A percentile compares a stretch with the other conserved stretches of the same genome.
These are phyloP conservation scores for Podaxis sp. DNA, from an alignment of 768 basidiomycete species.

Conservation along the genomic window DNA sequence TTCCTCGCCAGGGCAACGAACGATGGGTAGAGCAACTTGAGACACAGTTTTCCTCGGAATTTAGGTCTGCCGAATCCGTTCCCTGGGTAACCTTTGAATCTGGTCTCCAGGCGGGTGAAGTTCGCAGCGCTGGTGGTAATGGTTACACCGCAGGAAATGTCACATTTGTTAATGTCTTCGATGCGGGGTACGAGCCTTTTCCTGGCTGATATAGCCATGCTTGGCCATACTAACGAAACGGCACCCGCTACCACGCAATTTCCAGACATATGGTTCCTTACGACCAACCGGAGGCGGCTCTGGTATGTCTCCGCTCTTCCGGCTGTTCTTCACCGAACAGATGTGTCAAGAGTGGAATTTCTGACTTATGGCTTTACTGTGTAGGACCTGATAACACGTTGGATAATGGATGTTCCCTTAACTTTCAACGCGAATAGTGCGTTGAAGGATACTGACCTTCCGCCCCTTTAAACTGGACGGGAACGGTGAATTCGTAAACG, in stretches of 20 bases:
- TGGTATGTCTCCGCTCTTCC: constrained; percentile 47
- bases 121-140: constrained; percentile 67
- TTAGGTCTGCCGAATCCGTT: constrained; percentile 43
- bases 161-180: constrained; percentile 74
- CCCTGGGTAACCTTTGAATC: constrained; percentile 58
- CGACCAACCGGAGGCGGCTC: constrained; percentile 85
- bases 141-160: constrained; percentile 74
- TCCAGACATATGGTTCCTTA: constrained; percentile 85
- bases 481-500: neutral
- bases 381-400: constrained; percentile 59
- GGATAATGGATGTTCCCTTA: constrained; percentile 31
- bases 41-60: constrained; percentile 62
- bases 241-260: neutral
- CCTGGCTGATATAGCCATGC: neutral
- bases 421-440: neutral
- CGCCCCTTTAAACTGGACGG: constrained; percentile 7
- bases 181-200: constrained; percentile 66
- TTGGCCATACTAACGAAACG: constrained; percentile 5
- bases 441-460: neutral
- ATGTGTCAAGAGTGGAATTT: neutral
- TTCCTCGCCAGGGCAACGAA: constrained; percentile 60
- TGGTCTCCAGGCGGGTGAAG: constrained; percentile 62
- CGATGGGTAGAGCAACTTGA: constrained; percentile 71
- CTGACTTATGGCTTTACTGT: neutral
- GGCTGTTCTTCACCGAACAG: neutral